Evolutionary conservation across 1,284 basidiomycete genomes (phyloP), one percentile per base, ranked within the genome.

Genomic region (Leucoagaricus sp.): DNA sequence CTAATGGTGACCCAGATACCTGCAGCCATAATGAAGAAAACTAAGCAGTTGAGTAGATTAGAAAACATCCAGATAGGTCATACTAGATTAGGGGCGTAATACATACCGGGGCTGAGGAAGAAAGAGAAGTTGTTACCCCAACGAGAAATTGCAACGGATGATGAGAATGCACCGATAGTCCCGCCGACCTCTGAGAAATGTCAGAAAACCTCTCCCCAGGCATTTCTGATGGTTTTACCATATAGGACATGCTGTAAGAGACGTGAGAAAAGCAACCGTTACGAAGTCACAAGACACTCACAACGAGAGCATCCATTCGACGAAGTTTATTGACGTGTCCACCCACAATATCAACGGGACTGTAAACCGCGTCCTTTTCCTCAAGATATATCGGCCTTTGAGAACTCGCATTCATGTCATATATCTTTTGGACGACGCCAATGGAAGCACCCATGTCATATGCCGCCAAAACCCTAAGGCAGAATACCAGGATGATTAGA

Each of bases 381-480:
- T 73, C 71, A 0, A 75, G 66, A 53, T 78, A 68, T 26, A 85
- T 77, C 0, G 81, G 77, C 2, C 79, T 72, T 58, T 83, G 77
- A 6, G 63, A 61, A 29, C 65, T 62, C 0, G 67, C 67, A 49
- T 81, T 77, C 1, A 67, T 61, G 17, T 82, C 76, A 60, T 81
- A 84, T 33, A 84, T 82, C 36, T 79, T 75, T 59, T 82, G 73
- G 38, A 89, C 61, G 10, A 85, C 71, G 15, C 74, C 69, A 0
- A 80, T 64, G 1, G 83, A 64, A 0, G 85, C 85, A 1, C 86
- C 87, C 19, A 89, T 69, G 58, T 88, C 83, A 62, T 88, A 89
- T 2, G 84, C 81, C 1, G 86, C 84, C 0, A 89, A 69, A 0
- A 86, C 52, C 67, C 85, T 81, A 60, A 50, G n/a, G 13, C 38